These are phyloP conservation scores for Neonectria hederae DNA, from an alignment of 2,329 filamentous ascomycete genomes.

Conservation along the genomic window DNA sequence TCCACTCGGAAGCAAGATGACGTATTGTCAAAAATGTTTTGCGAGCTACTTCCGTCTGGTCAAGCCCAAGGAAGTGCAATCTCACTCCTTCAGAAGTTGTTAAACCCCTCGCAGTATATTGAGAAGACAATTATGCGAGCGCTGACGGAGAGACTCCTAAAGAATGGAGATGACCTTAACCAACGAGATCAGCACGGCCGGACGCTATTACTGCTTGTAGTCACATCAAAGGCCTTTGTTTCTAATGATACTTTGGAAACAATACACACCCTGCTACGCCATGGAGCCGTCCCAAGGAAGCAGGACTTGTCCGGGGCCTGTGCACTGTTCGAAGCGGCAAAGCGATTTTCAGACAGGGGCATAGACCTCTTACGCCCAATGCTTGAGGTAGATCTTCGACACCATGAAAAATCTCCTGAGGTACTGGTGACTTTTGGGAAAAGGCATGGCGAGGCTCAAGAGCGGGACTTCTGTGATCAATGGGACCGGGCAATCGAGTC, in stretches of 20 bases:
- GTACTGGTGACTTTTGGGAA: not conserved
- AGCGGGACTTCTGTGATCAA: not conserved
- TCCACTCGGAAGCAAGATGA: not conserved
- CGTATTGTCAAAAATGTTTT: not conserved
- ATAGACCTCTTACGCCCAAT: not conserved
- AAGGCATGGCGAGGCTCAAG: no score
- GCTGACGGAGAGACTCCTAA: not conserved
- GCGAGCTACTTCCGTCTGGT: not conserved
- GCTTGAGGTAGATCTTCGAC: not conserved
- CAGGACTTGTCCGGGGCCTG: not conserved
- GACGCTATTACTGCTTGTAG: not conserved
- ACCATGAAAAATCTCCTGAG: not conserved
- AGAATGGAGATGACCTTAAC: not conserved
- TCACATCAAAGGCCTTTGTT: not conserved
- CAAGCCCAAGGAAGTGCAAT: not conserved
- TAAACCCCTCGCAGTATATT: not conserved
- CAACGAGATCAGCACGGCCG: not conserved
- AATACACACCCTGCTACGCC: not conserved
- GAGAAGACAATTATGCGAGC: not conserved
- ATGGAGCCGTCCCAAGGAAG: slow-evolving; percentile 7
- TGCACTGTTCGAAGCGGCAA: not conserved
- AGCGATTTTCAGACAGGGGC: not conserved
- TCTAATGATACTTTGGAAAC: not conserved
- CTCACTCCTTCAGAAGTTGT: not conserved
- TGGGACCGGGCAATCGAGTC: not conserved